phyloP scores from a whole-genome alignment of 768 basidiomycete species.

The Psilocybe sp. region DNA sequence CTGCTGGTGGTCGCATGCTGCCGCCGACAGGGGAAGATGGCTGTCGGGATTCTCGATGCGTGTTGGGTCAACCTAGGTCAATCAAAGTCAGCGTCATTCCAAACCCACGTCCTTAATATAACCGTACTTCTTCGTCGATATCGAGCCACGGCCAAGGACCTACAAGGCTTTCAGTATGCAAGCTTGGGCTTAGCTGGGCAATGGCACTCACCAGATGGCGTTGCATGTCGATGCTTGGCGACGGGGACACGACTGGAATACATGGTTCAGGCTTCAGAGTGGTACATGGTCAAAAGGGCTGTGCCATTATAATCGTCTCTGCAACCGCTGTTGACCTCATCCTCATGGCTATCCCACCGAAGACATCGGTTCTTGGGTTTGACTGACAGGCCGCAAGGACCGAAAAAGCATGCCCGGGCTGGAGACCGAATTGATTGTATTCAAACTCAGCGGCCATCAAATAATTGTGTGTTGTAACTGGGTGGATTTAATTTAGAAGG shows the following conservation, averaged over 20 bases:
- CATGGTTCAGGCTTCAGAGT: too few species aligned
- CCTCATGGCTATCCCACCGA: too few species aligned
- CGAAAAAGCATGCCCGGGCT: too few species aligned
- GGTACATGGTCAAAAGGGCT: too few species aligned
- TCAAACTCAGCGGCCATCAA: too few species aligned
- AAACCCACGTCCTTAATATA: background rate
- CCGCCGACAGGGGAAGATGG: constrained; percentile 15
- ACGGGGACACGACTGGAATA: constrained; percentile 18
- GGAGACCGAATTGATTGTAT: too few species aligned
- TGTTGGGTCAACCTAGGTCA: constrained; percentile 23
- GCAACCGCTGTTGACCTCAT: too few species aligned
- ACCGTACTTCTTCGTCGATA: constrained; percentile 25
- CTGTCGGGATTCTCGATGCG: constrained; percentile 21
- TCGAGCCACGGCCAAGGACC: constrained; percentile 38
- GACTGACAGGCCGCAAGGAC: too few species aligned
- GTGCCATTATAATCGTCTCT: too few species aligned
- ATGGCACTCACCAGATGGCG: constrained; percentile 34
- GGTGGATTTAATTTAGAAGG: too few species aligned
- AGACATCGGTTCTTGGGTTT: too few species aligned
- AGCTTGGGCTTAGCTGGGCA: background rate
- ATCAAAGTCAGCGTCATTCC: background rate
- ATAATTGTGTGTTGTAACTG: too few species aligned
- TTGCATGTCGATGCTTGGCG: constrained; percentile 35
- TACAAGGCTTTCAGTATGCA: constrained; percentile 4
- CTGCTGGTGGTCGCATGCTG: constrained; percentile 22